Conservation (phyloP, 352 stramenopile species). For the Lagenidium sp. region DNA sequence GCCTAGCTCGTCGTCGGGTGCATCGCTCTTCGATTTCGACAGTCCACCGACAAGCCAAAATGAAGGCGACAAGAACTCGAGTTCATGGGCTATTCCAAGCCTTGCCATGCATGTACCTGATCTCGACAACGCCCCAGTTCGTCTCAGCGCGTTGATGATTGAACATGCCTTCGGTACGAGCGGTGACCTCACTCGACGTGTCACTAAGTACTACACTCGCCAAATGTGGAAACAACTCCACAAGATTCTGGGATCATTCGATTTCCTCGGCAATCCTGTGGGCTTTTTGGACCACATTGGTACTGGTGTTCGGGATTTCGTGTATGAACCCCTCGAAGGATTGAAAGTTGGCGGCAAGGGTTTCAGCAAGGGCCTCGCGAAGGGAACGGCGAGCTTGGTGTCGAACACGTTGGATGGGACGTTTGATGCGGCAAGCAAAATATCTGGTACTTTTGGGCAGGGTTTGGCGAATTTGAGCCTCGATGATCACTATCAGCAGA, state of each 20-base stretch:
- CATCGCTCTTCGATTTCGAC: slow-evolving; percentile 24
- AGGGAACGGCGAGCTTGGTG: slow-evolving; percentile 82
- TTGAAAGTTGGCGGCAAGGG: slow-evolving; percentile 83
- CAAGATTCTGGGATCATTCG: slow-evolving; percentile 83
- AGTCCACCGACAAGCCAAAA: neutral
- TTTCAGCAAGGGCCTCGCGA: slow-evolving; percentile 80
- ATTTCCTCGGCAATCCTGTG: slow-evolving; percentile 84
- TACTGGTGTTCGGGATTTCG: slow-evolving; percentile 93
- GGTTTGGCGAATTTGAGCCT: slow-evolving; percentile 79
- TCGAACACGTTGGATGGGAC: slow-evolving; percentile 83
- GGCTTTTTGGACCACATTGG: slow-evolving; percentile 92
- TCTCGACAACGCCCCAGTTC: slow-evolving; percentile 83
- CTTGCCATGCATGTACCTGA: slow-evolving; percentile 84
- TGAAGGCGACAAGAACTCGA: slow-evolving; percentile 34
- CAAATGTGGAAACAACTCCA: slow-evolving; percentile 87
- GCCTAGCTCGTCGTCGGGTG: slow-evolving; percentile 10
- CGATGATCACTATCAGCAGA: slow-evolving; percentile 84
- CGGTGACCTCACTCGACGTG: slow-evolving; percentile 62
- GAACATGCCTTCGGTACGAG: slow-evolving; percentile 87
- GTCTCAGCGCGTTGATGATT: slow-evolving; percentile 83
- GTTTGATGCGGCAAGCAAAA: slow-evolving; percentile 83
- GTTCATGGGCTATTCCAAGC: slow-evolving; percentile 77
- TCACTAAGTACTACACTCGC: slow-evolving; percentile 87
- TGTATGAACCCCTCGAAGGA: slow-evolving; percentile 94
- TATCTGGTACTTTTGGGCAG: slow-evolving; percentile 83